Conservation (phyloP, 257 asterid species). For the Fraxinus pennsylvanica region DNA sequence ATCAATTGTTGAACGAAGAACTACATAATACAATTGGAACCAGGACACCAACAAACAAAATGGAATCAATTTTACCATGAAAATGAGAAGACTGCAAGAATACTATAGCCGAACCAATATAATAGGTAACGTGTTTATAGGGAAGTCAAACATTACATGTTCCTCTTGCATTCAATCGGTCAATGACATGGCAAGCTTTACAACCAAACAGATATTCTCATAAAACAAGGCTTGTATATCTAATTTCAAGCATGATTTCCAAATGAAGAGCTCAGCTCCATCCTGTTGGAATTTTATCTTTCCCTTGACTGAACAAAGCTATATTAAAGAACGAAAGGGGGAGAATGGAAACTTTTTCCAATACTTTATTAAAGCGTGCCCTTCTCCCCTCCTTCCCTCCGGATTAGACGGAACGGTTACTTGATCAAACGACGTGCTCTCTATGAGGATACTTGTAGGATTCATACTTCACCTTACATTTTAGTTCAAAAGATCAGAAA, state of each 20-base stretch:
- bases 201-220: background rate
- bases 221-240: background rate
- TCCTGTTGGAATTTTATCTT: background rate
- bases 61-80: background rate
- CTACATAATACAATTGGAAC: slow-evolving; percentile 36
- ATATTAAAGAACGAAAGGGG: too few relatives aligned
- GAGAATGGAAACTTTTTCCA: too few relatives aligned
- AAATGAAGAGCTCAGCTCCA: background rate
- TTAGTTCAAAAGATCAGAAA: too few relatives aligned
- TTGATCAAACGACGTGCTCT: too few relatives aligned
- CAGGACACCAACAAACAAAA: background rate
- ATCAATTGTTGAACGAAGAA: slow-evolving; percentile 80
- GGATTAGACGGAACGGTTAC: too few relatives aligned
- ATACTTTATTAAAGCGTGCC: too few relatives aligned
- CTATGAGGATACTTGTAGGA: too few relatives aligned
- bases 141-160: background rate
- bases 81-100: background rate
- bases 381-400: too few relatives aligned
- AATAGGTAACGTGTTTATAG: background rate
- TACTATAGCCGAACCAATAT: background rate
- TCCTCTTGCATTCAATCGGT: background rate
- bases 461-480: too few relatives aligned
- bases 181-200: background rate
- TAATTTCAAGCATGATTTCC: background rate
- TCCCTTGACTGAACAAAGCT: background rate